phyloP scores from a whole-genome alignment of 768 basidiomycete genomes.

The Leucocoprinus sp. region DNA sequence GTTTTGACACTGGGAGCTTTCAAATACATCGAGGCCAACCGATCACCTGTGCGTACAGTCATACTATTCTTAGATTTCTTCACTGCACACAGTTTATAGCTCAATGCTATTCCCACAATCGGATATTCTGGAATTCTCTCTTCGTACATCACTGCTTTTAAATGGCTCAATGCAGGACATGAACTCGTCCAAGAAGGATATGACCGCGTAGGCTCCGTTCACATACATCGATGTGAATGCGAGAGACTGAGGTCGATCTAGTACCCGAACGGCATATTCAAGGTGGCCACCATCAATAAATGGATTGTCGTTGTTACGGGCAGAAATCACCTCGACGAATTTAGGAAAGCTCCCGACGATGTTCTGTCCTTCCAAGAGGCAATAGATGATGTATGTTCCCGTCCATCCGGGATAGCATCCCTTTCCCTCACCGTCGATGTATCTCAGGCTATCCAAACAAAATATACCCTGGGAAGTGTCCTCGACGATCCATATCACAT shows the following conservation, averaged over 20 bases:
- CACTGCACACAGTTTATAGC: not conserved
- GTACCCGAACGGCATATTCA: slow-evolving; percentile 12
- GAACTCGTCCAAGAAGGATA: slow-evolving; percentile 13
- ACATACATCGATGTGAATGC: not conserved
- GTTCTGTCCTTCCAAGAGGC: slow-evolving; percentile 25
- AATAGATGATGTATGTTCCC: slow-evolving; percentile 15
- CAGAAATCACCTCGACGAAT: slow-evolving; percentile 26
- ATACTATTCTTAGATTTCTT: not conserved
- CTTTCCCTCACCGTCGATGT: not conserved
- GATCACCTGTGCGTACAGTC: not conserved
- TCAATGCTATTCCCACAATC: slow-evolving; percentile 11
- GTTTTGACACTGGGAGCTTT: not conserved
- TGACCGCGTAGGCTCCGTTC: slow-evolving; percentile 4
- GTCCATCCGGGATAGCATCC: not conserved
- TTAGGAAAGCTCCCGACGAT: slow-evolving; percentile 31
- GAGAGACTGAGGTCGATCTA: not conserved
- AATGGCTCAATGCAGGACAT: slow-evolving; percentile 3
- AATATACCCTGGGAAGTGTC: slow-evolving; percentile 26
- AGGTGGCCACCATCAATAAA: slow-evolving; percentile 12
- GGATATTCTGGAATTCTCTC: slow-evolving; percentile 9
- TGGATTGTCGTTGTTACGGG: slow-evolving; percentile 33
- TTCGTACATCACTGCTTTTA: slow-evolving; percentile 11
- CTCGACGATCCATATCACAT: not conserved
- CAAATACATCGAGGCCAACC: slow-evolving; percentile 7
- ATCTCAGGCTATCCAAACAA: slow-evolving; percentile 23